phyloP scores from a whole-genome alignment of 1,284 basidiomycete species.

The Fomitiporia mediterranea region DNA sequence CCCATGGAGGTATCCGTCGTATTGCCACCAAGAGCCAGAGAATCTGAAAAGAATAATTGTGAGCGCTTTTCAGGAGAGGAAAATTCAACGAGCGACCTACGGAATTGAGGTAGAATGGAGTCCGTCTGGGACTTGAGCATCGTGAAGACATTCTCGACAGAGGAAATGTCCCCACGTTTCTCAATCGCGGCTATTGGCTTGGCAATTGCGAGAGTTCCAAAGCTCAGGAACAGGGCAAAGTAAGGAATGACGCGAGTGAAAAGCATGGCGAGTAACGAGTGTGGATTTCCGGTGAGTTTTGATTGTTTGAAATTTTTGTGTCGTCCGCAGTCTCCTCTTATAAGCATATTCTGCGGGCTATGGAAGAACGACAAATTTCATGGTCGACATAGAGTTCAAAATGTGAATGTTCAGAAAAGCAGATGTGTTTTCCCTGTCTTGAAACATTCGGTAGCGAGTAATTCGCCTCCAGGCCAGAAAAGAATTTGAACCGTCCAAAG shows the following conservation, averaged over 20 bases:
- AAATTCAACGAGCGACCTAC: conserved; percentile 6
- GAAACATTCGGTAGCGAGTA: not conserved
- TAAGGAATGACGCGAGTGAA: conserved; percentile 5
- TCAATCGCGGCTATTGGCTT: conserved; percentile 2
- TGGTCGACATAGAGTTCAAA: too few relatives aligned
- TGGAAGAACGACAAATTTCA: not conserved
- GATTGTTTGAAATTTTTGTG: too few relatives aligned
- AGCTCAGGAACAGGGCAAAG: not conserved
- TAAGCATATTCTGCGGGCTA: not conserved
- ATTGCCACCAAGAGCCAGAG: not conserved
- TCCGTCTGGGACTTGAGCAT: conserved; percentile 11
- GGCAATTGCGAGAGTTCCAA: conserved; percentile 9
- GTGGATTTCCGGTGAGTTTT: not conserved
- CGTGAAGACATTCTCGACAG: conserved; percentile 10
- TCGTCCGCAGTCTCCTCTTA: not conserved
- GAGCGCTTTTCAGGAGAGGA: not conserved
- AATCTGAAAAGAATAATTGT: not conserved
- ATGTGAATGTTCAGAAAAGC: not conserved
- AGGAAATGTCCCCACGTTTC: conserved; percentile 10
- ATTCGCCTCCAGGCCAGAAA: not conserved
- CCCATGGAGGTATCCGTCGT: conserved; percentile 5
- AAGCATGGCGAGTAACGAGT: conserved; percentile 1
- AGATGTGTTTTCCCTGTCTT: not conserved
- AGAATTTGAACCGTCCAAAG: too few relatives aligned
- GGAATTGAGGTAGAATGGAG: conserved; percentile 9